These are phyloP conservation scores for Aspergillus avenaceus DNA, from an alignment of 495 filamentous ascomycete species.

Conservation along the genomic window DNA sequence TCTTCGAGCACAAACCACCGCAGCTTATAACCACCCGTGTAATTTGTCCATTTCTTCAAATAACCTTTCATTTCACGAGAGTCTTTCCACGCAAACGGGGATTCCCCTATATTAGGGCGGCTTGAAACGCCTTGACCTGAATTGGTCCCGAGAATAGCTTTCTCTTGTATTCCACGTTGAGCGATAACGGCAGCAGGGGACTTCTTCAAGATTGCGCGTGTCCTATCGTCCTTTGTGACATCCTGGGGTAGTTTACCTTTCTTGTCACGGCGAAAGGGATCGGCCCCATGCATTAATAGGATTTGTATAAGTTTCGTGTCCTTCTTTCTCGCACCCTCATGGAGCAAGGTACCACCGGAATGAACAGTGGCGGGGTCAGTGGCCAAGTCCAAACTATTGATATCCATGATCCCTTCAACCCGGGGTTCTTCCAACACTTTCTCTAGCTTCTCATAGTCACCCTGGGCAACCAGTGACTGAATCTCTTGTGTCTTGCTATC, in stretches of 20 bases:
- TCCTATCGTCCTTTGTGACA: constrained; percentile 93
- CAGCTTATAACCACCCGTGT: constrained; percentile 91
- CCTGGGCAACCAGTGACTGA: constrained; percentile 65
- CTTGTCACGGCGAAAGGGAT: constrained; percentile 91
- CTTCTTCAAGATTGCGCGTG: constrained; percentile 78
- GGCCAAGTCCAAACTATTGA: constrained; percentile 83
- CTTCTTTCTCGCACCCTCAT: constrained; percentile 85
- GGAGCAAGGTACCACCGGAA: constrained; percentile 80
- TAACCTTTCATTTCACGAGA: constrained; percentile 96
- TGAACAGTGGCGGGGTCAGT: constrained; percentile 73
- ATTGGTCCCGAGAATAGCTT: constrained; percentile 81
- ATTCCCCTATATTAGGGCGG: constrained; percentile 53
- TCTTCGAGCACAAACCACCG: constrained; percentile 98
- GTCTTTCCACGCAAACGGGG: constrained; percentile 70
- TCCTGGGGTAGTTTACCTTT: constrained; percentile 95
- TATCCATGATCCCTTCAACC: constrained; percentile 78
- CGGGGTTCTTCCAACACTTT: constrained; percentile 77
- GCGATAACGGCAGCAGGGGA: constrained; percentile 93
- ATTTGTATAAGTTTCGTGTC: constrained; percentile 84
- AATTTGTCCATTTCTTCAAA: constrained; percentile 99
- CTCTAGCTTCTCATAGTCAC: constrained; percentile 73
- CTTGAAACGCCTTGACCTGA: constrained; percentile 54
- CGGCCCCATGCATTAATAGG: constrained; percentile 90
- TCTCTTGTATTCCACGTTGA: constrained; percentile 93
- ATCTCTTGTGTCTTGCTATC: constrained; percentile 80